Conservation (phyloP, 768 basidiomycete species). For the Cystofilobasidium macerans region DNA sequence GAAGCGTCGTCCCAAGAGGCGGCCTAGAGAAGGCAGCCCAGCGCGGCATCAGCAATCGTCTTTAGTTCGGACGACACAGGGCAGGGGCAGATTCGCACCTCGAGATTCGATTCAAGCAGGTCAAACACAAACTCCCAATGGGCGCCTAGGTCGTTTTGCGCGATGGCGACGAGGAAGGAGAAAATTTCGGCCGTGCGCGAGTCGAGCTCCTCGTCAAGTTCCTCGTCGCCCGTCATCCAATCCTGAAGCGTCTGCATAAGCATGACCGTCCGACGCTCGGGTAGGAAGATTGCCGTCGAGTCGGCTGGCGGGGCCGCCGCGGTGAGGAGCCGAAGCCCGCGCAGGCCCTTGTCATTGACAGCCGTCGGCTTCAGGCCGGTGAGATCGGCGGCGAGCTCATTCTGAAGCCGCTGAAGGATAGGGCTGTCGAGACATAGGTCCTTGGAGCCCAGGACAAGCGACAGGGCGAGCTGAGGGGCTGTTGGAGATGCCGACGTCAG, state of each 20-base stretch:
- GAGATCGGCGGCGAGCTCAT: conserved; percentile 75
- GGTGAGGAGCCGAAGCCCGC: conserved; percentile 55
- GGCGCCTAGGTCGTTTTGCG: conserved; percentile 71
- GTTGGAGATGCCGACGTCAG: neutral
- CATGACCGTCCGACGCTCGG: conserved; percentile 73
- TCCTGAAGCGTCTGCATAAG: conserved; percentile 68
- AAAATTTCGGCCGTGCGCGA: conserved; percentile 64
- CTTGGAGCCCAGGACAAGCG: conserved; percentile 54
- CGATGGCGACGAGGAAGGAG: conserved; percentile 63
- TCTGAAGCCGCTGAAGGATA: conserved; percentile 67
- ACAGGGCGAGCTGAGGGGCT: conserved; percentile 63
- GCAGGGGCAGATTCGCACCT: conserved; percentile 60
- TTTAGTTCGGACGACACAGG: too few relatives aligned
- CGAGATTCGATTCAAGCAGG: conserved; percentile 72
- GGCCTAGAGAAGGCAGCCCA: conserved; percentile 1
- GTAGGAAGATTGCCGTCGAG: conserved; percentile 70
- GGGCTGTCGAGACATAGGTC: conserved; percentile 56
- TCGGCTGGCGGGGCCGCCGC: conserved; percentile 67
- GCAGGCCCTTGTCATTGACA: conserved; percentile 59
- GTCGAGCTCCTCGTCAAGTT: conserved; percentile 66
- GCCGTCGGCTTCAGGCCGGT: conserved; percentile 54
- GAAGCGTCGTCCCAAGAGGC: conserved; percentile 44
- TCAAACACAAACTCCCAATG: conserved; percentile 95
- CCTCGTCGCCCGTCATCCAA: conserved; percentile 61
- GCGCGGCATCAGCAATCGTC: too few relatives aligned